Conservation (phyloP, 768 basidiomycete genomes). For the Asterophora lycoperdoides region DNA sequence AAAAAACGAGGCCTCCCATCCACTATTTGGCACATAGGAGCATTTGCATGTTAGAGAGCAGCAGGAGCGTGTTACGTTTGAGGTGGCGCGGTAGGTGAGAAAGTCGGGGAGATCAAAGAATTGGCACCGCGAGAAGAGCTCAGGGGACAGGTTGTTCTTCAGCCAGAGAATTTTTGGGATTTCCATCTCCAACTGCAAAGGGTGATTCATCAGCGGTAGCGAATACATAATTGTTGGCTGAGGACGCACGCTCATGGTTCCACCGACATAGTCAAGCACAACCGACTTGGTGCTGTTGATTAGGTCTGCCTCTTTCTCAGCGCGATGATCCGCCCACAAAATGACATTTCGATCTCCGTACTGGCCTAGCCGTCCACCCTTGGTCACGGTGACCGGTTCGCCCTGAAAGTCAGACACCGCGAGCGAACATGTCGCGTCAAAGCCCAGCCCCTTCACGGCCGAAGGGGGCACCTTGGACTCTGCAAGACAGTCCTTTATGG, state of each 20-base stretch:
- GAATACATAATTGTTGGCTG: background rate
- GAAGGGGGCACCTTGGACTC: slow-evolving; percentile 50
- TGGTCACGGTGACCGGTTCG: slow-evolving; percentile 69
- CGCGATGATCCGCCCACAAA: slow-evolving; percentile 96
- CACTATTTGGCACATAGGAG: slow-evolving; percentile 79
- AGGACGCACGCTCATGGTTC: slow-evolving; percentile 80
- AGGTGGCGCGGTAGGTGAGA: slow-evolving; percentile 89
- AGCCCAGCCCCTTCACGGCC: slow-evolving; percentile 81
- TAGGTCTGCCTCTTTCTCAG: slow-evolving; percentile 83
- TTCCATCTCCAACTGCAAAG: slow-evolving; percentile 88
- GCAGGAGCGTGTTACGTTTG: slow-evolving; percentile 68
- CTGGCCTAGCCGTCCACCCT: slow-evolving; percentile 57
- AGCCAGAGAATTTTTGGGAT: slow-evolving; percentile 97
- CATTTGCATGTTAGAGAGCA: slow-evolving; percentile 98
- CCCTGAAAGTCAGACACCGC: slow-evolving; percentile 79
- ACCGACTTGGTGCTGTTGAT: slow-evolving; percentile 84
- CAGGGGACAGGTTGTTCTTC: slow-evolving; percentile 76
- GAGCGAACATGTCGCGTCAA: slow-evolving; percentile 96
- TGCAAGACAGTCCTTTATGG: slow-evolving; percentile 59
- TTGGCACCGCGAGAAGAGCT: slow-evolving; percentile 69
- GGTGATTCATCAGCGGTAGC: background rate
- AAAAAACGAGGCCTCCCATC: slow-evolving; percentile 92
- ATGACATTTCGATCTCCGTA: slow-evolving; percentile 81
- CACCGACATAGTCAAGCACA: slow-evolving; percentile 93
- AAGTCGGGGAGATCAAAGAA: slow-evolving; percentile 95